These are phyloP conservation scores for Phanerochaete carnosa DNA, from an alignment of 768 basidiomycete genomes.

Conservation along the genomic window DNA sequence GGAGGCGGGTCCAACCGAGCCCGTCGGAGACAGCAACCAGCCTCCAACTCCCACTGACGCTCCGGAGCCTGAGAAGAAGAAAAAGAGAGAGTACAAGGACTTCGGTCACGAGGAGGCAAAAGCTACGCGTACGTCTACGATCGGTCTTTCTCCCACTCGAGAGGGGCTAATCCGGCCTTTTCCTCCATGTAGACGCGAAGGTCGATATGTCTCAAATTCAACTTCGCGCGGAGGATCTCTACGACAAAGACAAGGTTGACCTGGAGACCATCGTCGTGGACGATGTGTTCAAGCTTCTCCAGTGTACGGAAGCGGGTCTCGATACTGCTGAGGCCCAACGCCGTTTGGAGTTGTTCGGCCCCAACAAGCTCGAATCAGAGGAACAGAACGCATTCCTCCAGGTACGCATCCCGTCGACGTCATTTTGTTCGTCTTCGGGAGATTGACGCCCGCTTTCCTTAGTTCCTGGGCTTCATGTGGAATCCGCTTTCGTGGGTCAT, in stretches of 20 bases:
- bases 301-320: conserved; percentile 85
- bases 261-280: conserved; percentile 95
- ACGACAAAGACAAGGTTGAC: conserved; percentile 99
- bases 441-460: neutral
- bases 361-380: conserved; percentile 90
- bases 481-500: conserved; percentile 99
- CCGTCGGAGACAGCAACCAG: conserved; percentile 38
- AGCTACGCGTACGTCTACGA: conserved; percentile 57
- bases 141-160: conserved; percentile 2
- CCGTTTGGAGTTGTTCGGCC: conserved; percentile 91
- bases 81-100: conserved; percentile 86
- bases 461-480: conserved; percentile 99
- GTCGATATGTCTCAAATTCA: conserved; percentile 89
- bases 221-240: conserved; percentile 88
- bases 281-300: conserved; percentile 94
- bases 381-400: conserved; percentile 91
- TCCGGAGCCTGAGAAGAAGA: conserved; percentile 32
- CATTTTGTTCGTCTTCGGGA: neutral
- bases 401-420: conserved; percentile 34
- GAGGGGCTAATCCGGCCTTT: conserved; percentile 14
- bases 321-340: conserved; percentile 67
- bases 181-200: conserved; percentile 61
- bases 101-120: conserved; percentile 67
- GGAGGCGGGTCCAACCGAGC: conserved; percentile 53
- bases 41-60: conserved; percentile 24